Percentiles rank a stretch among this genome's conserved stretches.
phyloP scores from a whole-genome alignment of 495 filamentous ascomycete genomes.

The Polyplosphaeria fusca region DNA sequence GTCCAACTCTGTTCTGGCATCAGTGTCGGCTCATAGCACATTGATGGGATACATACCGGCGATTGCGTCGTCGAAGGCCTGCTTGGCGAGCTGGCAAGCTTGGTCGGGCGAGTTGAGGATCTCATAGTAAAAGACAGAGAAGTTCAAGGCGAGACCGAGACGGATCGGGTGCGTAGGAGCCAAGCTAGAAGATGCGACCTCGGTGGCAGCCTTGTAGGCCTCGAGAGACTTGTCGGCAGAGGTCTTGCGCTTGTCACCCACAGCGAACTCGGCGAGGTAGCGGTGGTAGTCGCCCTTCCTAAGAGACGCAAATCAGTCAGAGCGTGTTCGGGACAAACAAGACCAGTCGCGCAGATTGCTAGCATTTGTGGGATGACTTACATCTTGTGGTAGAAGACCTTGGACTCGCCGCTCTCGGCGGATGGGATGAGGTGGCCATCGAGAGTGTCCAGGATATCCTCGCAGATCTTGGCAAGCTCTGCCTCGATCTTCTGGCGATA shows the following conservation, averaged over 20 bases:
- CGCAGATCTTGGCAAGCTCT: slow-evolving; percentile 98
- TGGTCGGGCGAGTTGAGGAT: slow-evolving; percentile 98
- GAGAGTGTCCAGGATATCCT: slow-evolving; percentile 95
- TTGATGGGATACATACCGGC: slow-evolving; percentile 47
- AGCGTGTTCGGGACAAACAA: not conserved
- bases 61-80: slow-evolving; percentile 98
- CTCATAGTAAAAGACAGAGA: slow-evolving; percentile 99
- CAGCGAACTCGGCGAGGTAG: slow-evolving; percentile 98
- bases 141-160: slow-evolving; percentile 96
- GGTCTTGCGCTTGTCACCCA: slow-evolving; percentile 97
- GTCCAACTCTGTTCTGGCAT: slow-evolving; percentile 72
- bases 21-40: slow-evolving; percentile 8
- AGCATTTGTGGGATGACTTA: slow-evolving; percentile 49
- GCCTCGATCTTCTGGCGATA: slow-evolving; percentile 99
- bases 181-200: slow-evolving; percentile 94
- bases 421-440: slow-evolving; percentile 96
- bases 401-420: slow-evolving; percentile 94
- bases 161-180: slow-evolving; percentile 98
- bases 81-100: slow-evolving; percentile 98
- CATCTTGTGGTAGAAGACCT: slow-evolving; percentile 99
- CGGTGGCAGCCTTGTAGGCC: slow-evolving; percentile 99
- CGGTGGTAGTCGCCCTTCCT: slow-evolving; percentile 99
- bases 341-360: too few species aligned
- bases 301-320: slow-evolving; percentile 8
- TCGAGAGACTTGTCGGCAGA: slow-evolving; percentile 95